phyloP scores from a whole-genome alignment of 768 basidiomycete genomes.

The Sistotremastrum suecicum region DNA sequence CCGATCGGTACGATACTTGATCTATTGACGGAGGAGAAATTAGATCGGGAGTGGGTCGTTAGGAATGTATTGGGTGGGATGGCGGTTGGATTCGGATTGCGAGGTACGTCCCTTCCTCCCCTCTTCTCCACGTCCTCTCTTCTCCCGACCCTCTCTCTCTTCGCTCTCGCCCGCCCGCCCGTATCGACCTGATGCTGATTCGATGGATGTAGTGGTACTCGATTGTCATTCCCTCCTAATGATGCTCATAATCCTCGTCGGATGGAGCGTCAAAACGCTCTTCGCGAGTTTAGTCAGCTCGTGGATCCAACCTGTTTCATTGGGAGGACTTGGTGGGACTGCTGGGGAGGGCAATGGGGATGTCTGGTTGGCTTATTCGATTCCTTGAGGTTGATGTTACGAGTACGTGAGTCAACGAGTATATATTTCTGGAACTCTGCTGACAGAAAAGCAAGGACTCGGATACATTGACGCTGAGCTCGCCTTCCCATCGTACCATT shows the following conservation, averaged over 20 bases:
- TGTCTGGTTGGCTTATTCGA: constrained; percentile 73
- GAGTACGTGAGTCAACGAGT: no score
- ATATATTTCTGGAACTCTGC: no score
- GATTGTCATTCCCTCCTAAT: constrained; percentile 65
- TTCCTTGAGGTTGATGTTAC: constrained; percentile 28
- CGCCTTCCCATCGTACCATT: no score
- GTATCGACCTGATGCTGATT: neutral
- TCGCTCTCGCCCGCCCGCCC: neutral
- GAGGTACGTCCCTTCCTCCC: constrained; percentile 32
- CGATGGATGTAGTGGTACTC: constrained; percentile 61
- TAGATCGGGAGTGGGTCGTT: constrained; percentile 76
- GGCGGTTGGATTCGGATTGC: constrained; percentile 75
- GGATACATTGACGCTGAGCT: no score
- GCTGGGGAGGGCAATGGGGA: constrained; percentile 41
- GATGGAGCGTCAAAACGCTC: constrained; percentile 58
- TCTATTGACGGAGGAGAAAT: constrained; percentile 53
- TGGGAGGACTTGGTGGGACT: constrained; percentile 14
- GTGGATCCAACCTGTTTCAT: constrained; percentile 29
- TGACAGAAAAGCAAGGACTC: no score
- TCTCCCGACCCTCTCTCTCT: neutral
- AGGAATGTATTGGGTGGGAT: constrained; percentile 75
- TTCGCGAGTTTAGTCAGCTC: constrained; percentile 46
- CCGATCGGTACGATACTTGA: constrained; percentile 24
- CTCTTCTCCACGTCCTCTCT: neutral
- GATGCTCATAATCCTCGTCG: constrained; percentile 56